These are phyloP conservation scores for Ampelocalamus luodianensis DNA, from an alignment of 176 grass and related monocot genomes.

Conservation along the genomic window DNA sequence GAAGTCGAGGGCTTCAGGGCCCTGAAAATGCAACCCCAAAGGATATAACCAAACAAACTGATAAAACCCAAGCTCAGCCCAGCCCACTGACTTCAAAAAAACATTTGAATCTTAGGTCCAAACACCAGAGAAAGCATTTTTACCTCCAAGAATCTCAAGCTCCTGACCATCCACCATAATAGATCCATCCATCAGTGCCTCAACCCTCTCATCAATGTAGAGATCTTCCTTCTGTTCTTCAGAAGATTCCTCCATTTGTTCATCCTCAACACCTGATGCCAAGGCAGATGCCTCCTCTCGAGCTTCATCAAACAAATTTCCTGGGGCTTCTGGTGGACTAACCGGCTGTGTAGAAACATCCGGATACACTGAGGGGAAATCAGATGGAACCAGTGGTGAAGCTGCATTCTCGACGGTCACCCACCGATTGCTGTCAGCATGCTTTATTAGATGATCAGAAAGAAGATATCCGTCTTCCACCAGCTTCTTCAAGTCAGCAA, in stretches of 20 bases:
- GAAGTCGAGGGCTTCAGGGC: conserved; percentile 7
- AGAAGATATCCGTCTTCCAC: conserved; percentile 85
- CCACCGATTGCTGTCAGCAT: conserved; percentile 79
- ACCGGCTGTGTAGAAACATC: conserved; percentile 58
- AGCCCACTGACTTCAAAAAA: conserved; percentile 34
- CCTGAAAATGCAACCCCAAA: conserved; percentile 36
- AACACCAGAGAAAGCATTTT: conserved; percentile 45
- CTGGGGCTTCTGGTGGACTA: conserved; percentile 60
- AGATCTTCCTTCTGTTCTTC: conserved; percentile 65
- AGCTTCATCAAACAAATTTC: conserved; percentile 77
- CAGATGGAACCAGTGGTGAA: conserved; percentile 68
- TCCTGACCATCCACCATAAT: conserved; percentile 71
- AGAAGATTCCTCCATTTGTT: conserved; percentile 52
- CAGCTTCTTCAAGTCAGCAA: conserved; percentile 71
- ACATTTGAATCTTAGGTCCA: conserved; percentile 24
- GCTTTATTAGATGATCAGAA: conserved; percentile 98
- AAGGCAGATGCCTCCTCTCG: conserved; percentile 55
- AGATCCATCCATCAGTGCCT: conserved; percentile 74
- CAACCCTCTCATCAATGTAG: conserved; percentile 83
- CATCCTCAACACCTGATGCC: conserved; percentile 39
- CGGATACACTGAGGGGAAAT: conserved; percentile 57
- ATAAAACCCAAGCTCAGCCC: conserved; percentile 24
- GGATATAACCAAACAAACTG: conserved; percentile 8
- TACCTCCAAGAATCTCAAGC: conserved; percentile 91
- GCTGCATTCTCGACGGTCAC: conserved; percentile 90